phyloP scores from a whole-genome alignment of 345 rosid species.

The Hibiscus mutabilis region DNA sequence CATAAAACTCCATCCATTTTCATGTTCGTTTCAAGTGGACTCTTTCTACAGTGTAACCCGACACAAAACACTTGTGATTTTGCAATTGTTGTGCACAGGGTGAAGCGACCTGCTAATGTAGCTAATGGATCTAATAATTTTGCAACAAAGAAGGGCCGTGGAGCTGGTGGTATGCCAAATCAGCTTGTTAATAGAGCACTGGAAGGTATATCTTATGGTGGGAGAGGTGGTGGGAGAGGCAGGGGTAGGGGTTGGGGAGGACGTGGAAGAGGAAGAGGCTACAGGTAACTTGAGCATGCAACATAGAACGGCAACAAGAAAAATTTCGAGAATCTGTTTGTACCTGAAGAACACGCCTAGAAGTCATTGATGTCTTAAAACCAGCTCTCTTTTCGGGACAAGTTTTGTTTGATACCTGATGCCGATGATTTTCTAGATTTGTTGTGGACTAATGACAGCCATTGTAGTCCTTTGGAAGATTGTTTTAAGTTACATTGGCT shows the following conservation, averaged over 20 bases:
- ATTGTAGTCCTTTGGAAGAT: background rate
- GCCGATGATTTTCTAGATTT: constrained; percentile 5
- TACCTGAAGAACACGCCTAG: constrained; percentile 6
- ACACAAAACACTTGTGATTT: background rate
- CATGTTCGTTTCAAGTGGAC: background rate
- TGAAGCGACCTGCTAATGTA: constrained; percentile 61
- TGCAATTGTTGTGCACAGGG: constrained; percentile 46
- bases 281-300: constrained; percentile 23
- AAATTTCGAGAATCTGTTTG: constrained; percentile 5
- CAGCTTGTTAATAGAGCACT: constrained; percentile 89
- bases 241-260: constrained; percentile 64
- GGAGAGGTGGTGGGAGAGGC: constrained; percentile 48
- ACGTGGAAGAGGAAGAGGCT: constrained; percentile 59
- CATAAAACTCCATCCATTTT: background rate
- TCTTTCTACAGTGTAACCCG: background rate
- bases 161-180: constrained; percentile 53
- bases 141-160: constrained; percentile 64
- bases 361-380: constrained; percentile 16
- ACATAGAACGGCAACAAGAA: no score
- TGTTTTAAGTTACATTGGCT: background rate
- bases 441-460: constrained; percentile 8
- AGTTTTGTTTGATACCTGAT: constrained; percentile 14
- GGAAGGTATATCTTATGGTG: constrained; percentile 76
- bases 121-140: constrained; percentile 46
- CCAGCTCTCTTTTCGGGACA: background rate